Evolutionary conservation across 2,329 filamentous ascomycete species (phyloP), one percentile per base, ranked within the genome.

Genomic region (Monilinia laxa): DNA sequence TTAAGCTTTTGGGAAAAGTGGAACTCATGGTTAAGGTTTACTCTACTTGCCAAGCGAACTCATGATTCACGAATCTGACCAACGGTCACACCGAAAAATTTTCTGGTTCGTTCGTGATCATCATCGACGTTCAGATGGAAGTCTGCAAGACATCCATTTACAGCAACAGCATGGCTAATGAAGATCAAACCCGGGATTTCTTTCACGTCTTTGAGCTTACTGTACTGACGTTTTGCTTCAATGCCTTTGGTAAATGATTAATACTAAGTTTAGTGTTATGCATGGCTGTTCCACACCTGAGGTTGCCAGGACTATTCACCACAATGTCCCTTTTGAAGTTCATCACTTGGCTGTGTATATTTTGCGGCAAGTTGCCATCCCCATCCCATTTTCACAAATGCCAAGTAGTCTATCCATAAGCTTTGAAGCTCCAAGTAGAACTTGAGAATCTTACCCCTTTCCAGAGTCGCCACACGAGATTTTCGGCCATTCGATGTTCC

Each of bases 341-440:
- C 16, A 31, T 4, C 31, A 35, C 7, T 9, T 35, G 31, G 31
- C 5, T 35, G 31, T 9, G 31, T 35, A 35, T 35, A 35, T 35
- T 4, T 3, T 49, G 42, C 12, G 7, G 45, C 28, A 47, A 59
- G 16, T 6, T 10, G 25, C 11, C 16, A 31, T 9, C 28, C 4
- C 2, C 9, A 14, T 3, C 28, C 16, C 20, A 1, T 5, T 14
- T 51, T 60, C 4, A 7, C n/a, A 3, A 14, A n/a, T 18, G 28
- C n/a, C 4, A 4, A 31, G 16, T 38, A 28, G 20, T 3, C 11
- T 5, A 10, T 16, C 40, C 20, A 38, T 35, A 14, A 49, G 31
- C 4, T 38, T n/a, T 12, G 7, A 31, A 12, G 20, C 42, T 60
- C 57, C n/a, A 60, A 60, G 57, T 35, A 23, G 57, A 60, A 45